Conservation (phyloP, 352 stramenopile species). For the Peronosclerospora sorghi region DNA sequence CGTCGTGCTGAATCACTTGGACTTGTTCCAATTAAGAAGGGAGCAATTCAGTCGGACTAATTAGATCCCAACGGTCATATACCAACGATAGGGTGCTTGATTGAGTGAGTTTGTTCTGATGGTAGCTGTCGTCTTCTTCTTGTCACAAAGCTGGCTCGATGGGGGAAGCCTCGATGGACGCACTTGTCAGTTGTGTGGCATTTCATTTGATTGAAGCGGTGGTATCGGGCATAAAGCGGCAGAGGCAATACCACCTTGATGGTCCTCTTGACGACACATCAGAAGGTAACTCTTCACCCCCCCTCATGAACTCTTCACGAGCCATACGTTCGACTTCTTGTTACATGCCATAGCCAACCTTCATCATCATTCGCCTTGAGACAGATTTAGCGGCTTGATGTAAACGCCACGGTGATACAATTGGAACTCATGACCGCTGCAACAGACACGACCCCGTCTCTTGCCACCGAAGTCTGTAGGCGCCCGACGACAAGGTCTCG, state of each 20-base stretch:
- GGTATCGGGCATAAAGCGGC: slow-evolving; percentile 68
- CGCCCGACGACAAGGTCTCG: slow-evolving; percentile 47
- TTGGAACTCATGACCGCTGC: slow-evolving; percentile 64
- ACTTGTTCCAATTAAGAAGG: too few relatives aligned
- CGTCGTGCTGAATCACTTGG: too few relatives aligned
- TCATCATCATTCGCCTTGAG: slow-evolving; percentile 68
- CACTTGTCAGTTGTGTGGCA: too few relatives aligned
- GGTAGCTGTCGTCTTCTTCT: too few relatives aligned
- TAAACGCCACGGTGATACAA: slow-evolving; percentile 68
- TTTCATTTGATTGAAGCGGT: too few relatives aligned
- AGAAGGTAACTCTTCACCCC: slow-evolving; percentile 86
- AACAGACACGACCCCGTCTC: slow-evolving; percentile 66
- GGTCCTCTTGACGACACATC: slow-evolving; percentile 74
- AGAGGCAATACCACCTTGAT: slow-evolving; percentile 91
- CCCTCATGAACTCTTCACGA: slow-evolving; percentile 93
- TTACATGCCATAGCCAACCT: slow-evolving; percentile 86
- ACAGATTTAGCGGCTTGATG: slow-evolving; percentile 28
- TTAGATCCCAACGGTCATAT: too few relatives aligned
- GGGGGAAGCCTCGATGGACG: too few relatives aligned
- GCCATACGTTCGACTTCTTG: slow-evolving; percentile 84
- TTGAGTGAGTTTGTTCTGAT: too few relatives aligned
- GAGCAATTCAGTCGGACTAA: too few relatives aligned
- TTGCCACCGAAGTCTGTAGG: slow-evolving; percentile 73
- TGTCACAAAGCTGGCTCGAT: too few relatives aligned
- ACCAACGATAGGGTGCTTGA: too few relatives aligned